Percentiles rank a stretch among this genome's conserved stretches.
phyloP scores from a whole-genome alignment of 805 yeast species.

The Candida ipomoeae region DNA sequence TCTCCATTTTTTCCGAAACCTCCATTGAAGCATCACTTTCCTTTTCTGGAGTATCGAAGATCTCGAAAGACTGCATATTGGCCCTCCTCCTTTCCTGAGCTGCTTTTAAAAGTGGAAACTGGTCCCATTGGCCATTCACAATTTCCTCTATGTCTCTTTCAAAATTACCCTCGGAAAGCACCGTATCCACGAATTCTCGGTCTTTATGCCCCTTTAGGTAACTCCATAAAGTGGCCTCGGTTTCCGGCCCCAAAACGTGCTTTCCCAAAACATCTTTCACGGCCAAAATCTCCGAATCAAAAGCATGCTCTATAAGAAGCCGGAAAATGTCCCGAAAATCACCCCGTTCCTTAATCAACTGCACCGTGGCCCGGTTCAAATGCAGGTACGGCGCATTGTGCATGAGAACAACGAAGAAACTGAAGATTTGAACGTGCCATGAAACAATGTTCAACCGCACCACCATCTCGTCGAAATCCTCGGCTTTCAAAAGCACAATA shows the following conservation, averaged over 20 bases:
- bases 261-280: conserved; percentile 10
- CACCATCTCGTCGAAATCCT: conserved; percentile 23
- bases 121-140: conserved; percentile 19
- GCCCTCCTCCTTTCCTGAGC: not conserved
- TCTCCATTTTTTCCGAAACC: too few species aligned
- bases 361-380: conserved; percentile 24
- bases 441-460: conserved; percentile 17
- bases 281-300: conserved; percentile 24
- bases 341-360: conserved; percentile 18
- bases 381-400: conserved; percentile 33
- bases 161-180: conserved; percentile 14
- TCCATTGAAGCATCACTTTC: too few species aligned
- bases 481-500: conserved; percentile 26
- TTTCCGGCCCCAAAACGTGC: conserved; percentile 7
- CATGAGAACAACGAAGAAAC: conserved; percentile 29
- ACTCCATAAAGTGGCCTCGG: conserved; percentile 19
- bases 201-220: conserved; percentile 16
- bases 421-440: conserved; percentile 32
- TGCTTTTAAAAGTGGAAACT: conserved; percentile 15
- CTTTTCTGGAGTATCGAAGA: not conserved
- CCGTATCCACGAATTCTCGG: conserved; percentile 18
- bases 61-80: not conserved
- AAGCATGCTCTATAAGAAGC: conserved; percentile 24
- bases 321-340: conserved; percentile 18
- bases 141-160: conserved; percentile 16